These are phyloP conservation scores for Boletus albobrunnescens DNA, from an alignment of 1,284 basidiomycete species.

Conservation along the genomic window DNA sequence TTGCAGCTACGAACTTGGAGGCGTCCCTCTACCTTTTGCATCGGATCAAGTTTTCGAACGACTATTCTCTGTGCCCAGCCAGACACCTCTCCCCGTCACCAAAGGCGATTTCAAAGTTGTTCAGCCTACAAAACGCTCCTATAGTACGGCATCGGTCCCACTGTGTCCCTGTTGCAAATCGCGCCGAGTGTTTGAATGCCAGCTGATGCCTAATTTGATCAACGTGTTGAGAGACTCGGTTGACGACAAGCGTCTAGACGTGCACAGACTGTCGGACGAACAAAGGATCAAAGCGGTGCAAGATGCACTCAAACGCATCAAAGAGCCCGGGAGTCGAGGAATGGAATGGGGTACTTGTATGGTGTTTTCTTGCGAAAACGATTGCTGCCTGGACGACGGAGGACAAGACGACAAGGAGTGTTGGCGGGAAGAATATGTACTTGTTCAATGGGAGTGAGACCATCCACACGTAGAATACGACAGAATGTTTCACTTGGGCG, in stretches of 20 bases:
- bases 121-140: constrained; percentile 46
- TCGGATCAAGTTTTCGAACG: constrained; percentile 62
- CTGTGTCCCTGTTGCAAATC: constrained; percentile 58
- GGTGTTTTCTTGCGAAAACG: constrained; percentile 72
- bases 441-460: constrained; percentile 81
- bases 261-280: constrained; percentile 49
- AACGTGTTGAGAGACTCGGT: constrained; percentile 50
- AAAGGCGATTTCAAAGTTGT: constrained; percentile 57
- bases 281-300: constrained; percentile 56
- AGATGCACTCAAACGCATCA: constrained; percentile 44
- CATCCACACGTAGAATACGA: too few relatives aligned
- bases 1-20: constrained; percentile 70
- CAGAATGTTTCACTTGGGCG: too few relatives aligned
- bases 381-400: constrained; percentile 55
- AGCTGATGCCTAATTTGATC: constrained; percentile 84
- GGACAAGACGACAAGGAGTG: constrained; percentile 42
- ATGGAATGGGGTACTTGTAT: constrained; percentile 86
- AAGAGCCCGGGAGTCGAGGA: constrained; percentile 41
- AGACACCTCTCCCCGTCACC: constrained; percentile 47
- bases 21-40: constrained; percentile 70
- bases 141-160: constrained; percentile 46
- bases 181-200: constrained; percentile 73
- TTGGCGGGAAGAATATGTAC: constrained; percentile 72
- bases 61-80: constrained; percentile 59
- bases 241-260: constrained; percentile 24